Base-by-base conservation (phyloP, 768 basidiomycete genomes). In the Suillus ampliporus region DNA sequence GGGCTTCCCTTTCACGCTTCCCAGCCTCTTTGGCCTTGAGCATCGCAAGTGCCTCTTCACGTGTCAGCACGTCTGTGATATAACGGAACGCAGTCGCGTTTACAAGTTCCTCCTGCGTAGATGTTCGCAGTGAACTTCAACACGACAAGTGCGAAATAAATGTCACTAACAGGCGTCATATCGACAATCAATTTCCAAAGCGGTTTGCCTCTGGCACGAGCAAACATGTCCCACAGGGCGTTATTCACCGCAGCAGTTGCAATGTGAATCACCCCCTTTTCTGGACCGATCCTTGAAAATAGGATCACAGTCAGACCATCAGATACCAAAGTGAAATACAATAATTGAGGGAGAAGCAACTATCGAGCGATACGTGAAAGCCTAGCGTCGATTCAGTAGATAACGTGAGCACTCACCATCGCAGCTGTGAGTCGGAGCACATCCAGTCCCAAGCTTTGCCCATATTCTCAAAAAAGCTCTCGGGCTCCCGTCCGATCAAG, bases 111-210 rank as follows among this genome's bases (percentile, higher is more conserved):
- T 93, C 91, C 90, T 91, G 67, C 28, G 34, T 13, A 35, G 43
- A 48, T n/a, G 21, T 34, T 26, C 10, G 54, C 41, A 57, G 41
- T 3, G 5, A 47, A 34, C 51, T 37, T n/a, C 21, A 17, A 10
- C 19, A 31, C 41, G 1, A 34, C 43, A 34, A 26, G 3, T 5
- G 26, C 21, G 38, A 50, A 23, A 53, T 13, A 41, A 35, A 54
- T 31, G 26, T 17, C 47, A 60, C 78, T 60, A 46, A 86, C 90
- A 2, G 93, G 89, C 8, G 91, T 90, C 79, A 97, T 94, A 69
- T 98, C 96, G 1, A 90, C 89, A 53, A 98, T 83, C 17, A 98
- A 83, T 73, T 97, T 96, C 96, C 96, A 98, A 4, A 97, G 77
- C 6, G 96, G 96, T 76, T 97, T 97, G 58, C 84, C 80, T 66